These are phyloP conservation scores for Asclepias syriaca DNA, from an alignment of 257 asterid genomes.

Conservation along the genomic window DNA sequence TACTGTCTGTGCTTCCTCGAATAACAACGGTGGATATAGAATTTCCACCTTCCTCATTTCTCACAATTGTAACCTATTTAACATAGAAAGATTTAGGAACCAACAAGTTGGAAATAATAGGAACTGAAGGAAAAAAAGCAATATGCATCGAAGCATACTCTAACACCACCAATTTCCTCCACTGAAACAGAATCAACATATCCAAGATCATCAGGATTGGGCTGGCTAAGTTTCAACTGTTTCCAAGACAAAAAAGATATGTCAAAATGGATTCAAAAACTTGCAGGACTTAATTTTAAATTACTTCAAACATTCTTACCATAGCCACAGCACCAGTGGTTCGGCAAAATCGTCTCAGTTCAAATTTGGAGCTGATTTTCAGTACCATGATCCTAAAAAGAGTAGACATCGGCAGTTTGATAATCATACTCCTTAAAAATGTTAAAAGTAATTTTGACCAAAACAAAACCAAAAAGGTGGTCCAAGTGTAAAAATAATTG, in stretches of 20 bases:
- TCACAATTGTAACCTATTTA: slow-evolving; percentile 83
- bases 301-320: slow-evolving; percentile 43
- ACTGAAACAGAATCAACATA: slow-evolving; percentile 88
- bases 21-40: slow-evolving; percentile 83
- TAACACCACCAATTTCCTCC: slow-evolving; percentile 96
- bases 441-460: neutral
- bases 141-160: slow-evolving; percentile 45
- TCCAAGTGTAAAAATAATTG: neutral
- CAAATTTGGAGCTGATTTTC: slow-evolving; percentile 92
- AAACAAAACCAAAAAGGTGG: neutral
- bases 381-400: slow-evolving; percentile 83
- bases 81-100: slow-evolving; percentile 1
- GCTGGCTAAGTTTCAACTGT: slow-evolving; percentile 88
- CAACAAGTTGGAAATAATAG: slow-evolving; percentile 6
- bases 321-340: slow-evolving; percentile 86
- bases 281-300: slow-evolving; percentile 7
- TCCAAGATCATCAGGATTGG: slow-evolving; percentile 92
- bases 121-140: slow-evolving; percentile 4
- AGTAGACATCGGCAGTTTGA: slow-evolving; percentile 13
- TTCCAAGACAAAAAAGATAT: slow-evolving; percentile 22
- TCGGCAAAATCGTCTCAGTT: slow-evolving; percentile 90
- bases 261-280: slow-evolving; percentile 20
- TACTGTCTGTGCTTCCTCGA: slow-evolving; percentile 95
- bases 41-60: slow-evolving; percentile 94
- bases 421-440: neutral